Evolutionary conservation across 2,329 filamentous ascomycete species (phyloP).

Genomic region (Diaporthe australafricana): DNA sequence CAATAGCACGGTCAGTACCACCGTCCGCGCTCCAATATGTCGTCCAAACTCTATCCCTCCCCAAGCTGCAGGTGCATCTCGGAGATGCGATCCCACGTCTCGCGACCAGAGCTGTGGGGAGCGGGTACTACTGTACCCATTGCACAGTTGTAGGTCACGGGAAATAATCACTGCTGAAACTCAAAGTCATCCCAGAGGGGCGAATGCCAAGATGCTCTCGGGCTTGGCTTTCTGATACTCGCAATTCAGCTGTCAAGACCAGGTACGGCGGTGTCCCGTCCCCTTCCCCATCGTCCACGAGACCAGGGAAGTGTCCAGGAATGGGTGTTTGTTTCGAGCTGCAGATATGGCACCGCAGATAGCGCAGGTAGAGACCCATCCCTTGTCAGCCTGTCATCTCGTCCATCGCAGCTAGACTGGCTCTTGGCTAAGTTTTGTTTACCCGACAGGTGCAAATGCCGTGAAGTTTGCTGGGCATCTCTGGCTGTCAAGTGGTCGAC

Average conservation of each 20-base stretch:
- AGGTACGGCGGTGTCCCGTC: background rate
- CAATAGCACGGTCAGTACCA: slow-evolving; percentile 3
- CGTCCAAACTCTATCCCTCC: slow-evolving; percentile 28
- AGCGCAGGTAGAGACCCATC: background rate
- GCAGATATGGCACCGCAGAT: background rate
- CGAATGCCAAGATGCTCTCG: slow-evolving; percentile 18
- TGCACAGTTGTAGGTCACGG: slow-evolving; percentile 6
- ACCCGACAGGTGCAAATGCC: slow-evolving; percentile 1
- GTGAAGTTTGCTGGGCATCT: background rate
- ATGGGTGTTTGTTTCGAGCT: slow-evolving; percentile 16
- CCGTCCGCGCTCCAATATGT: background rate
- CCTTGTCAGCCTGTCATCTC: slow-evolving; percentile 13
- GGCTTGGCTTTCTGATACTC: slow-evolving; percentile 4
- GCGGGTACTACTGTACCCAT: slow-evolving; percentile 6
- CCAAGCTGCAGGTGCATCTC: slow-evolving; percentile 19
- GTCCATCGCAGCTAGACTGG: slow-evolving; percentile 7
- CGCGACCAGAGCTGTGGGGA: slow-evolving; percentile 5
- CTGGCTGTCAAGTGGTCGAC: background rate
- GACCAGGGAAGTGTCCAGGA: background rate
- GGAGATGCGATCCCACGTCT: slow-evolving; percentile 24
- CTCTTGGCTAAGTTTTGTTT: slow-evolving; percentile 15
- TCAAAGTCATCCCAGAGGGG: slow-evolving; percentile 35
- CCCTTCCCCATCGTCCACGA: background rate
- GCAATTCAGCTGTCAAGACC: background rate
- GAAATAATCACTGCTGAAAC: slow-evolving; percentile 28